These are phyloP conservation scores for Globisporangium rhizosaccharum DNA, from an alignment of 352 stramenopile genomes.

Conservation along the genomic window DNA sequence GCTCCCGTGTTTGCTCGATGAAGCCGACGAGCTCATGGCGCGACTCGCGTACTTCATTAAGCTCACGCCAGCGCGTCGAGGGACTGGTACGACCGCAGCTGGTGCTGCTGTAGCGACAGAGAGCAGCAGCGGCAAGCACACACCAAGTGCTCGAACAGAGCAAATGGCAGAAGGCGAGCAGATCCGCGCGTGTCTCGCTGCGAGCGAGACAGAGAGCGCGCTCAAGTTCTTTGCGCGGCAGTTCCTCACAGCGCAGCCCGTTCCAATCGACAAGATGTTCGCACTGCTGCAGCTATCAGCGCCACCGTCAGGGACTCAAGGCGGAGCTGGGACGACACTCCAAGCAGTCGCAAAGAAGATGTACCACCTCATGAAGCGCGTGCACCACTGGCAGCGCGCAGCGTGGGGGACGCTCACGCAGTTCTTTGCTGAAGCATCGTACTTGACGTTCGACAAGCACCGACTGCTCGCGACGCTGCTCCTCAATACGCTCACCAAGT, in stretches of 20 bases:
- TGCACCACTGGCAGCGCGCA: conserved; percentile 59
- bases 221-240: conserved; percentile 37
- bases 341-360: conserved; percentile 20
- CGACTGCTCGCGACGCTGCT: conserved; percentile 43
- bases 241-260: conserved; percentile 23
- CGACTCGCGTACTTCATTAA: conserved; percentile 33
- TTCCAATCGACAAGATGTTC: conserved; percentile 20
- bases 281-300: conserved; percentile 16
- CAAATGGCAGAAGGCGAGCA: neutral
- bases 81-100: neutral
- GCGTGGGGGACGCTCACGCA: conserved; percentile 41
- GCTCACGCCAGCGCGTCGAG: neutral
- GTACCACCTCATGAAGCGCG: conserved; percentile 57
- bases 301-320: conserved; percentile 5
- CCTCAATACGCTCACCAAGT: conserved; percentile 45
- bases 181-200: conserved; percentile 4
- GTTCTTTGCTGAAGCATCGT: conserved; percentile 25
- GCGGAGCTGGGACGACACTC: conserved; percentile 6
- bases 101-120: too few species aligned
- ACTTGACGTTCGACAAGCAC: conserved; percentile 49
- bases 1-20: conserved; percentile 50
- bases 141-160: neutral
- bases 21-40: conserved; percentile 54
- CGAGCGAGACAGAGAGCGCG: conserved; percentile 8
- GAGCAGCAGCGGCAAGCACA: neutral